Conservation (phyloP, 345 rosid genomes). For the Eucalyptus viminalis region DNA sequence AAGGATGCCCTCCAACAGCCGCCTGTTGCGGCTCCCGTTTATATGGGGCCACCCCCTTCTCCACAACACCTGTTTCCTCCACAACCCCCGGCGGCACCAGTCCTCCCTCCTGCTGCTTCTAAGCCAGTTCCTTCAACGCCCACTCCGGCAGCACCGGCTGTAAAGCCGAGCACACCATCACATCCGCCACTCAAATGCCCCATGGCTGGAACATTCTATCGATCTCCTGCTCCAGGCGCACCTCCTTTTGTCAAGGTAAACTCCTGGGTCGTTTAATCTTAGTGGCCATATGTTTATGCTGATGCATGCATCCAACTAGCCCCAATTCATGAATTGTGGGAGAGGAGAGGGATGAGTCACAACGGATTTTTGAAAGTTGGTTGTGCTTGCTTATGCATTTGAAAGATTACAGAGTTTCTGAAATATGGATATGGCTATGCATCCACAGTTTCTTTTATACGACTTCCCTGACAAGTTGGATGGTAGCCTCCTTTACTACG, state of each 20-base stretch:
- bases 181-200: not conserved
- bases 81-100: not conserved
- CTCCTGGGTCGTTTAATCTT: not conserved
- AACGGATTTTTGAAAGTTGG: not conserved
- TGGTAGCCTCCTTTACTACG: not conserved
- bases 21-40: not conserved
- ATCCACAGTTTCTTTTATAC: not conserved
- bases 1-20: not conserved
- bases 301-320: not conserved
- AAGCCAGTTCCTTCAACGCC: not conserved
- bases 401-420: not conserved
- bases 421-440: not conserved
- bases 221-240: slow-evolving; percentile 1
- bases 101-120: not conserved
- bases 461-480: not conserved
- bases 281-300: not conserved
- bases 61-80: not conserved
- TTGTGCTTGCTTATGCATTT: not conserved
- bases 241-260: slow-evolving; percentile 6
- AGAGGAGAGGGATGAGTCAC: not conserved
- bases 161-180: not conserved
- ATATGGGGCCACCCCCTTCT: not conserved
- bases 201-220: slow-evolving; percentile 10
- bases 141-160: not conserved
- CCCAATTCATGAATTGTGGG: not conserved